Base-by-base conservation (phyloP, 208 protist genomes). In the Zelonia costaricensis region DNA sequence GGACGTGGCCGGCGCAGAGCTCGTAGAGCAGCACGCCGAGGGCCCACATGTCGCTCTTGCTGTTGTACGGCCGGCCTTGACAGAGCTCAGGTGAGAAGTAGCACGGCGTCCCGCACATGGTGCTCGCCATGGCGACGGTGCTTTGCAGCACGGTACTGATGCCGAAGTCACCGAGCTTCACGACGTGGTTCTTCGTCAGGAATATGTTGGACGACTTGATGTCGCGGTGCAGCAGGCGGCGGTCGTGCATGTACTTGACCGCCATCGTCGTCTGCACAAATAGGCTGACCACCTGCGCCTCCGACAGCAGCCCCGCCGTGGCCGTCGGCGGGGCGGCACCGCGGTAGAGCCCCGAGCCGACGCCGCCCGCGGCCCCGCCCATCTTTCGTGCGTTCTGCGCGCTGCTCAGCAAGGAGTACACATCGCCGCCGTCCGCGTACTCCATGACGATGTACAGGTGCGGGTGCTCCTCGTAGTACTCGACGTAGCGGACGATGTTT, bases 21-120 rank as follows among this genome's bases (percentile, higher is more conserved):
- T 96, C 93, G 69, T 95, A 95, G 25, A 97, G 74, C 12, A 97
- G 74, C 35, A 94, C 85, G 4, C 93, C 93, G 0, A 97, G 69
- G 0, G 93, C 88, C 93, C 94, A 98, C 16, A 97, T 74, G 63
- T 98, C 95, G 42, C 85, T 88, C 66, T 97, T 97, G 64, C 88
- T 90, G 74, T 98, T 97, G 83, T 98, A 98, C 38, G 92, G 84
- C 54, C 90, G 78, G 33, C 91, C 92, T 44, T 86, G 47, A 67
- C 92, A 98, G 49, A 98, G 74, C 71, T 98, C 94, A 20, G 95
- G 97, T 1, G 86, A 96, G 62, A 98, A 93, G 75, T 98, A 98
- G 72, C 96, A 98, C 27, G 97, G 97, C 25, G 97, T 98, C 10
- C 97, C 97, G 31, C 97, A 96, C 77, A 97, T 88, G n/a, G 96